Base-by-base conservation (phyloP, 306 rosid genomes). In the Vigna radiata region DNA sequence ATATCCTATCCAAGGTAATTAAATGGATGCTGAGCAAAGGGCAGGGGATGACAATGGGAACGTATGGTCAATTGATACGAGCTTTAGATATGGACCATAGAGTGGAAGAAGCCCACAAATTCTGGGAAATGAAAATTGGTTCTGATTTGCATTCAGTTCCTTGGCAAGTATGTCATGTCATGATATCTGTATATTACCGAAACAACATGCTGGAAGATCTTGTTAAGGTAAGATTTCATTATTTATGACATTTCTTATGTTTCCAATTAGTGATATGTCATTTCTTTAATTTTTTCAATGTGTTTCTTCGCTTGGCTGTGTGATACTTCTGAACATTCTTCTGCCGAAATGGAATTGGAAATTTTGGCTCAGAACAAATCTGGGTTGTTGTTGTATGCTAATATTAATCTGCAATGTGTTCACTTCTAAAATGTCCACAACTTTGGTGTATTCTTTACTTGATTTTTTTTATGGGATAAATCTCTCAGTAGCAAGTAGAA, bases 21-120 rank as follows among this genome's bases (percentile, higher is more conserved):
- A 95, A 95, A 79, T 95, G 96, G 98, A 95, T 95, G 92, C 82
- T 95, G 83, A 95, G 96, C 93, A 95, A 90, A 84, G 97, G 96
- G 59, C 96, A 94, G 75, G 98, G 98, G 68, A 94, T 73, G 67
- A 92, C 98, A 36, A 74, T 90, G 97, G 87, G 91, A 60, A 88
- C 90, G 47, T 95, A 95, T 55, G 90, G 88, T 73, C 97, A 90
- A 82, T 72, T 95, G 67, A 85, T 95, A 68, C 82, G 77, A 62
- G 97, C 98, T 69, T 85, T 95, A 68, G 97, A 92, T 75, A 90
- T 88, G 97, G 98, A 95, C 88, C 91, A 92, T 49, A 86, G 97
- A 86, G 87, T 88, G 15, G 90, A 81, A 71, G 98, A 95, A 84
- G 96, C 98, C 8, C 97, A 90, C 19, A 80, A 89, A 65, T 78